phyloP scores from a whole-genome alignment of 768 basidiomycete species.

The Rhizopogon vulgaris region DNA sequence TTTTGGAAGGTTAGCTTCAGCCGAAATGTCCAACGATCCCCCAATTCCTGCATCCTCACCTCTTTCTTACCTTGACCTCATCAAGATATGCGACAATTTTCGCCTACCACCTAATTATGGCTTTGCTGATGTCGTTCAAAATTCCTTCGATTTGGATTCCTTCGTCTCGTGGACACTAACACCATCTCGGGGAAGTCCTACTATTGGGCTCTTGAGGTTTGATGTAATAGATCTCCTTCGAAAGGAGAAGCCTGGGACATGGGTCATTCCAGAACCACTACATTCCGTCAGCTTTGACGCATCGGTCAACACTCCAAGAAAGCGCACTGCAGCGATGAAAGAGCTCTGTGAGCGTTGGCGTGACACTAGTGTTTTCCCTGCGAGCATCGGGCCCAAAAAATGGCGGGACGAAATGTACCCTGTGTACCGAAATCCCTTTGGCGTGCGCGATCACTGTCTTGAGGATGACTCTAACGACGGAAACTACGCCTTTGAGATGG shows the following conservation, averaged over 20 bases:
- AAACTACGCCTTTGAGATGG: constrained; percentile 84
- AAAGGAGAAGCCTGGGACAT: constrained; percentile 39
- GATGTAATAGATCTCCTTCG: constrained; percentile 48
- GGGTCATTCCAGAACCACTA: constrained; percentile 32
- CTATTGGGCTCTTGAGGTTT: constrained; percentile 58
- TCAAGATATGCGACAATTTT: constrained; percentile 71
- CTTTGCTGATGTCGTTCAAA: constrained; percentile 17
- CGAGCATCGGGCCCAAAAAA: constrained; percentile 65
- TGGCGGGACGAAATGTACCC: constrained; percentile 88
- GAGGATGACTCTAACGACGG: constrained; percentile 25
- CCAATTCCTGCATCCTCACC: neutral
- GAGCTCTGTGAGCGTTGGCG: constrained; percentile 74
- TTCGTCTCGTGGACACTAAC: constrained; percentile 55
- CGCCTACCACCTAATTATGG: constrained; percentile 27
- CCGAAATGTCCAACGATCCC: neutral
- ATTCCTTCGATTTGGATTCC: constrained; percentile 30
- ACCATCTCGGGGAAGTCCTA: constrained; percentile 42
- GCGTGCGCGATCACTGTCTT: constrained; percentile 29
- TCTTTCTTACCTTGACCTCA: constrained; percentile 52
- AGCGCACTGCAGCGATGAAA: constrained; percentile 56
- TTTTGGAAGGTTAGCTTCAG: neutral
- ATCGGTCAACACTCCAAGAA: constrained; percentile 47
- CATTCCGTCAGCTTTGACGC: constrained; percentile 41
- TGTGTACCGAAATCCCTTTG: constrained; percentile 66
- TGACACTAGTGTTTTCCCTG: constrained; percentile 49